Conservation (phyloP, 169 alveolate species). For the Plasmodium berghei region DNA sequence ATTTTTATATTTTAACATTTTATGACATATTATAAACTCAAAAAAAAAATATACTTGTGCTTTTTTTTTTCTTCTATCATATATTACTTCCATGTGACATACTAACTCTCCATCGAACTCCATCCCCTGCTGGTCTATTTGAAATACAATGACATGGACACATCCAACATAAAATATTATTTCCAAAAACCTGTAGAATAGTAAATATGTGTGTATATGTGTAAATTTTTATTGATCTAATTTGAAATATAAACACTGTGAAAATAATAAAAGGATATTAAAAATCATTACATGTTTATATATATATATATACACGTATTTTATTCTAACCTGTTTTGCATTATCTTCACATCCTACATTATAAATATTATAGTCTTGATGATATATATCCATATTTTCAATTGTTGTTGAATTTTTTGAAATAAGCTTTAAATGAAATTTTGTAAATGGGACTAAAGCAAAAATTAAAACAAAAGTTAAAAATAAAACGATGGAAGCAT, state of each 20-base stretch:
- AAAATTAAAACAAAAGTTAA: slow-evolving; percentile 81
- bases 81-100: slow-evolving; percentile 34
- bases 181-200: slow-evolving; percentile 89
- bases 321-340: slow-evolving; percentile 62
- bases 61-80: neutral
- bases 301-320: neutral
- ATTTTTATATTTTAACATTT: neutral
- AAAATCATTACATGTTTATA: neutral
- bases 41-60: neutral
- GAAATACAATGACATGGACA: slow-evolving; percentile 90
- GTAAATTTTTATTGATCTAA: neutral
- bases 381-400: slow-evolving; percentile 88
- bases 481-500: slow-evolving; percentile 77
- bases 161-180: slow-evolving; percentile 91
- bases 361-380: slow-evolving; percentile 86
- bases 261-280: too few relatives aligned
- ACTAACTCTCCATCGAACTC: slow-evolving; percentile 90
- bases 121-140: slow-evolving; percentile 92
- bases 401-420: slow-evolving; percentile 90
- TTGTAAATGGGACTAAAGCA: slow-evolving; percentile 90
- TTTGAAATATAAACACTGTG: too few relatives aligned
- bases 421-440: slow-evolving; percentile 86
- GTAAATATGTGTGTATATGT: neutral
- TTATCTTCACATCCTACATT: slow-evolving; percentile 90
- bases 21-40: neutral